These are phyloP conservation scores for Coemansia sp. DNA, from an alignment of 192 early-diverging fungal species.

Conservation along the genomic window DNA sequence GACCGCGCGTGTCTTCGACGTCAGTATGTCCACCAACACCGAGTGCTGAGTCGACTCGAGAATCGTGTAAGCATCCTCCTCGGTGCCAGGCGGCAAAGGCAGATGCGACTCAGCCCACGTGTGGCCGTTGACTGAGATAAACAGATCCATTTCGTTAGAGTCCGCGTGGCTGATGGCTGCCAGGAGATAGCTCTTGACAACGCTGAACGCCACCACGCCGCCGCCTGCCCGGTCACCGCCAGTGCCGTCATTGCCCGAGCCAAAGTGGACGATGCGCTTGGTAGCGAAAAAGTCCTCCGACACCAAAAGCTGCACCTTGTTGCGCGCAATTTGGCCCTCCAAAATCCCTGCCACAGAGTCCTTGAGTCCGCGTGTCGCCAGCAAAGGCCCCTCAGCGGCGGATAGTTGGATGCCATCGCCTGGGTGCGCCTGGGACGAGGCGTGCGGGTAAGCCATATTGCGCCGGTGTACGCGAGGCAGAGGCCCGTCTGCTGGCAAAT, in stretches of 20 bases:
- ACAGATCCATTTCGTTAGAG: constrained; percentile 65
- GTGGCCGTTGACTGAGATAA: constrained; percentile 66
- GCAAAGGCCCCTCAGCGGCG: not conserved
- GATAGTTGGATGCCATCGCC: constrained; percentile 8
- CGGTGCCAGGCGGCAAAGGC: constrained; percentile 54
- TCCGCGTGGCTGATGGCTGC: constrained; percentile 65
- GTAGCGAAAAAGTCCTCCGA: constrained; percentile 78
- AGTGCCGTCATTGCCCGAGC: constrained; percentile 52
- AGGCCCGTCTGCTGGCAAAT: not conserved
- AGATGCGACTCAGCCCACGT: constrained; percentile 68
- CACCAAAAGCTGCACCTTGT: constrained; percentile 61
- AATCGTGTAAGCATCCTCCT: constrained; percentile 80
- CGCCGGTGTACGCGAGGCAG: constrained; percentile 3
- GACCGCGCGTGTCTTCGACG: constrained; percentile 39
- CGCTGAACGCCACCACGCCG: constrained; percentile 75
- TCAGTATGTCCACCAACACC: constrained; percentile 76
- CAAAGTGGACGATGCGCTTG: constrained; percentile 61
- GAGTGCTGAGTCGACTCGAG: constrained; percentile 78
- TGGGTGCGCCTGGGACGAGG: constrained; percentile 10
- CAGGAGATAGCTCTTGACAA: constrained; percentile 70
- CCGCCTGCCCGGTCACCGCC: constrained; percentile 58
- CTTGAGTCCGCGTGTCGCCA: not conserved
- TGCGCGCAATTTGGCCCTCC: constrained; percentile 20
- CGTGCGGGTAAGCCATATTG: not conserved
- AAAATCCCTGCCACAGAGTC: constrained; percentile 27